Evolutionary conservation across 2,329 filamentous ascomycete genomes (phyloP).

Genomic region (Raffaelea albimanens): DNA sequence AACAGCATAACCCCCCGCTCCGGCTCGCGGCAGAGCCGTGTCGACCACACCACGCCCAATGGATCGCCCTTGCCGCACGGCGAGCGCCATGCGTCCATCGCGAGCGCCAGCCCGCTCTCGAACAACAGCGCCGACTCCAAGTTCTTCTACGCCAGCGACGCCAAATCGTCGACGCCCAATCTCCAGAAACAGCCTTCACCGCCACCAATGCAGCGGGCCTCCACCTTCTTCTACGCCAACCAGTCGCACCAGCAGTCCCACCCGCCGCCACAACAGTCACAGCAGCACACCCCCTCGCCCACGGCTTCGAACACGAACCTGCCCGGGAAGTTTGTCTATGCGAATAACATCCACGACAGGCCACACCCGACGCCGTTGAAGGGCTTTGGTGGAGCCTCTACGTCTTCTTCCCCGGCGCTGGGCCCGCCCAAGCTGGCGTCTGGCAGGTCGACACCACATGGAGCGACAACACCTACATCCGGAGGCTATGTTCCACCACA

Average conservation of each 20-base stretch:
- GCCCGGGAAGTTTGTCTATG: conserved; percentile 66
- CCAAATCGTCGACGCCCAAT: conserved; percentile 18
- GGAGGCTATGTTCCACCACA: conserved; percentile 64
- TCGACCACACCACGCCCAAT: not conserved
- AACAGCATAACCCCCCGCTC: not conserved
- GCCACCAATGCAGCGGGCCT: conserved; percentile 21
- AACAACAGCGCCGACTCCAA: conserved; percentile 40
- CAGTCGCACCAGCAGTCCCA: conserved; percentile 29
- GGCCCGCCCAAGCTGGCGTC: conserved; percentile 11
- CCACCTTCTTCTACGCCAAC: conserved; percentile 50
- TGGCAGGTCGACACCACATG: not conserved
- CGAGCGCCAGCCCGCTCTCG: not conserved
- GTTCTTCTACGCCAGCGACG: conserved; percentile 91
- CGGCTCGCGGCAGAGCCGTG: not conserved
- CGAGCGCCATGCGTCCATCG: not conserved
- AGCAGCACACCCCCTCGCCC: not conserved
- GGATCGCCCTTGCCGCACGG: not conserved
- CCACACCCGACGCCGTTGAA: conserved; percentile 18
- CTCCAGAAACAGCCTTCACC: conserved; percentile 8
- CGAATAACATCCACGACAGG: conserved; percentile 42
- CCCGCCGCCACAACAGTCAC: conserved; percentile 19
- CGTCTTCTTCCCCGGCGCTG: no score
- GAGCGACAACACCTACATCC: conserved; percentile 12
- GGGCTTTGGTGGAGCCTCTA: no score
- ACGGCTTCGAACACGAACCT: no score